Base-by-base conservation (phyloP, 768 basidiomycete species). In the Lentinula guzmanii region DNA sequence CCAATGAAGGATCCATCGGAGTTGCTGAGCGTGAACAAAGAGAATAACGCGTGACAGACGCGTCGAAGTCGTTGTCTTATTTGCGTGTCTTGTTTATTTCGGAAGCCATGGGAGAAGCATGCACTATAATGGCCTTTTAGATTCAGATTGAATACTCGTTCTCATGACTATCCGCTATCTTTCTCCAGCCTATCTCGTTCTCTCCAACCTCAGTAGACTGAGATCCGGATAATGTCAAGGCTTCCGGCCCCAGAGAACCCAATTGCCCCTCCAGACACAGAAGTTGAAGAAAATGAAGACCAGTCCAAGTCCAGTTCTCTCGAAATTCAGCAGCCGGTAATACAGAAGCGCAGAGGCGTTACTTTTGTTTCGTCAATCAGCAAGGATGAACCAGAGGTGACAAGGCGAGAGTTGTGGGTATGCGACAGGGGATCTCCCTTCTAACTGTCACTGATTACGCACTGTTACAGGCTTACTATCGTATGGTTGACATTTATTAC, bases 401-500 rank as follows among this genome's bases (percentile, higher is more conserved):
- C 86, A 16, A 78, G 86, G 53, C 81, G 71, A 67, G 91, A 93
- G 68, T 74, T 93, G 7, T 93, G 90, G 91, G 85, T 84, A 58
- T 93, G 91, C 68, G 91, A 91, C 70, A 35, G 7, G 21, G 7
- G 21, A 24, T 48, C 9, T 28, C 46, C 9, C 4, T 24, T 10
- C 3, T 48, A 3, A 8, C 18, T 21, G 9, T 48, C 46, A 24
- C 46, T 48, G 21, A 48, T 2, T 21, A 24, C 7, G 46, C 21
- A 21, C 21, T 24, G 46, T 48, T 8, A 8, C 46, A 48, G 46
- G 18, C 46, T 28, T 10, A 51, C 63, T 43, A 34, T 28, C 9
- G 42, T 61, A 52, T 62, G 48, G 35, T 54, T 28, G 31, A 58
- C 9, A 48, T 18, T 55, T 33, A 60, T n/a, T 10, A 39, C 33